Percentiles rank a stretch among this genome's conserved stretches.
phyloP scores from a whole-genome alignment of 768 basidiomycete species.

The Grammothele lineata region DNA sequence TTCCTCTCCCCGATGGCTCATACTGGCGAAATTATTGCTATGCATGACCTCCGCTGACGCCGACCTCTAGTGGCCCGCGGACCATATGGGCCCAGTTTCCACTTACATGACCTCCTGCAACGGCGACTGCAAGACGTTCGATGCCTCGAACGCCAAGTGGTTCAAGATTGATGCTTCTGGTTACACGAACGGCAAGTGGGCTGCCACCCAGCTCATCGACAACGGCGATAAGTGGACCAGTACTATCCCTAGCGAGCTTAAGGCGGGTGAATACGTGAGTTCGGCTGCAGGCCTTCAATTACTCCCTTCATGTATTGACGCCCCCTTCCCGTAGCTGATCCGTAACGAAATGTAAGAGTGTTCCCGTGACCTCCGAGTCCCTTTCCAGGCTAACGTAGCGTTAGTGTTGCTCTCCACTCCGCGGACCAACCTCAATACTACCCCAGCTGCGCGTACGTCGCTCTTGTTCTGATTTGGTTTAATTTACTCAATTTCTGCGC shows the following conservation, averaged over 20 bases:
- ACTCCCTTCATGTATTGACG: no score
- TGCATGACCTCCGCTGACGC: no score
- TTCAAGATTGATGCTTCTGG: conserved; percentile 48
- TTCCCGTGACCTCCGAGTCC: no score
- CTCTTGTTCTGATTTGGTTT: background rate
- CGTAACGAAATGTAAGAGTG: conserved; percentile 44
- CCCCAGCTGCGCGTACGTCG: conserved; percentile 45
- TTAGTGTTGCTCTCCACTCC: conserved; percentile 44
- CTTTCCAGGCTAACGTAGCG: no score
- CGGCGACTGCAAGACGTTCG: conserved; percentile 33
- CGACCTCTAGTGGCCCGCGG: conserved; percentile 26
- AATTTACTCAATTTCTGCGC: background rate
- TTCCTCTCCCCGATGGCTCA: no score
- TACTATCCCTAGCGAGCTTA: conserved; percentile 38
- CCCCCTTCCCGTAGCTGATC: conserved; percentile 34
- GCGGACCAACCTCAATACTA: conserved; percentile 39
- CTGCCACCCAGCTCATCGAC: conserved; percentile 37
- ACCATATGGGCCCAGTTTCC: conserved; percentile 46
- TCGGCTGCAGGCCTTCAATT: background rate
- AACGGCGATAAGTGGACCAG: conserved; percentile 40
- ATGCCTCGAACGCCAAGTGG: conserved; percentile 38
- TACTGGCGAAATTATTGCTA: no score
- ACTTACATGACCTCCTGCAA: conserved; percentile 51
- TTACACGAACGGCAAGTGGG: conserved; percentile 40
- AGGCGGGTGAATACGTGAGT: conserved; percentile 48